phyloP scores from a whole-genome alignment of 2,329 filamentous ascomycete species.

The Daldinia sp. region DNA sequence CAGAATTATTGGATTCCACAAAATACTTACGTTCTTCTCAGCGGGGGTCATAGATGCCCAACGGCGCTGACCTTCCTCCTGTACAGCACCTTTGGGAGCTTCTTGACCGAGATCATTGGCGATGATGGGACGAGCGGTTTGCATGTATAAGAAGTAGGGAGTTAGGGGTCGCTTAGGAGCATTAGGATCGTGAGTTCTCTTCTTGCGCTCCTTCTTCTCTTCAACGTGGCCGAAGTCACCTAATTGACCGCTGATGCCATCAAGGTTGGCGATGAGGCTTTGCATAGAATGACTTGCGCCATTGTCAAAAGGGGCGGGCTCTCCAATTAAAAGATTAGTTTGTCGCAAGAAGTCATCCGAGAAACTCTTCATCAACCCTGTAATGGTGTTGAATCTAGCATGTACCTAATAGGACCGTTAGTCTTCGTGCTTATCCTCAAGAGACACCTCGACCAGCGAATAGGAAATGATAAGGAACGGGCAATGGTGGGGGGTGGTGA shows the following conservation, averaged over 20 bases:
- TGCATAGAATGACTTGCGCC: slow-evolving; percentile 49
- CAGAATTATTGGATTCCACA: background rate
- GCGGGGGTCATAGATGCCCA: slow-evolving; percentile 80
- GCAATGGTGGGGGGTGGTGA: background rate
- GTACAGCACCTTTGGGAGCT: slow-evolving; percentile 84
- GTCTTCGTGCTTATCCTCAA: slow-evolving; percentile 13
- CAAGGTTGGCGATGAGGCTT: slow-evolving; percentile 59
- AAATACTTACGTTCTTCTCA: slow-evolving; percentile 68
- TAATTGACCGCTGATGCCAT: slow-evolving; percentile 58
- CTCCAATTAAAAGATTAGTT: slow-evolving; percentile 82
- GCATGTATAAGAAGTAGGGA: slow-evolving; percentile 94
- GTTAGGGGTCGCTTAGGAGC: slow-evolving; percentile 94
- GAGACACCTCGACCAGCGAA: background rate
- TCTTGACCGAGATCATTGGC: slow-evolving; percentile 78
- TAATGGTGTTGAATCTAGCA: slow-evolving; percentile 79
- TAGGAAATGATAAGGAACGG: background rate
- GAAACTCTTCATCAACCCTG: slow-evolving; percentile 80
- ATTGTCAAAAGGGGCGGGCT: slow-evolving; percentile 61
- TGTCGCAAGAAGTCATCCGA: slow-evolving; percentile 87
- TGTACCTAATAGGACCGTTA: slow-evolving; percentile 68
- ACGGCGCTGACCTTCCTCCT: slow-evolving; percentile 84
- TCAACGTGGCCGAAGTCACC: slow-evolving; percentile 60
- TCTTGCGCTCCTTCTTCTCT: slow-evolving; percentile 89
- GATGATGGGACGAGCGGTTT: slow-evolving; percentile 84
- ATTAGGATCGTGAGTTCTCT: slow-evolving; percentile 86